These are phyloP conservation scores for Dactylonectria estremocensis DNA, from an alignment of 2,329 filamentous ascomycete species.

Conservation along the genomic window DNA sequence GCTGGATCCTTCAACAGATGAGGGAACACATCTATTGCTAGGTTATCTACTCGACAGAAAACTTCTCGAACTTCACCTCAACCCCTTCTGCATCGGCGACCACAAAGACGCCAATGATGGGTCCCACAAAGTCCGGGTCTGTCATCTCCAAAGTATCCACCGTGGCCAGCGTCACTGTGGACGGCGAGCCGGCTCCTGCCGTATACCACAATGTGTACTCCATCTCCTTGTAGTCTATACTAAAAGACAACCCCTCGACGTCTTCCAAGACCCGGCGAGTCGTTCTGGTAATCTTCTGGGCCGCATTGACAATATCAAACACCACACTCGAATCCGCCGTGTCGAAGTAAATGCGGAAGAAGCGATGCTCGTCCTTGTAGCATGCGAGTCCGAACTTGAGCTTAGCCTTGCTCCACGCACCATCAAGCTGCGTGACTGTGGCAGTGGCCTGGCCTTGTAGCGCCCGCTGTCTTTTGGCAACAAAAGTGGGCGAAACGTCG, in stretches of 20 bases:
- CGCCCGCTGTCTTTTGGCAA: neutral
- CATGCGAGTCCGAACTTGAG: neutral
- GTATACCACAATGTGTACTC: neutral
- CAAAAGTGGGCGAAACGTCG: neutral
- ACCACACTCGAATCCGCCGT: neutral
- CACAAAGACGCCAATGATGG: conserved; percentile 1
- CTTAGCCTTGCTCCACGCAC: neutral
- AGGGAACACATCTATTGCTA: too few species aligned
- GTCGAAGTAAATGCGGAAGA: neutral
- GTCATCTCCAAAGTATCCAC: conserved; percentile 12
- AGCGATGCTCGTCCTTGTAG: conserved; percentile 18
- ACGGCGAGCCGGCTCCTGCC: neutral
- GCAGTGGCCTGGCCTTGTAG: neutral
- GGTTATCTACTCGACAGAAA: too few species aligned
- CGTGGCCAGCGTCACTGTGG: neutral
- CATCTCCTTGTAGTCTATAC: neutral
- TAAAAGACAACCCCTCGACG: neutral
- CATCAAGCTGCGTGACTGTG: neutral
- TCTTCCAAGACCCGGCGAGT: too few species aligned
- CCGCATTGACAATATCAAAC: conserved; percentile 2
- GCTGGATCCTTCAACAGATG: too few species aligned
- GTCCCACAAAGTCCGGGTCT: conserved; percentile 2
- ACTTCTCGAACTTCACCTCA: neutral
- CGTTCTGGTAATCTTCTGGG: neutral
- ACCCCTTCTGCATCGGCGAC: neutral